Evolutionary conservation across 1,139 yeast species (phyloP).

Genomic region (Groenewaldozyma auringiensis): DNA sequence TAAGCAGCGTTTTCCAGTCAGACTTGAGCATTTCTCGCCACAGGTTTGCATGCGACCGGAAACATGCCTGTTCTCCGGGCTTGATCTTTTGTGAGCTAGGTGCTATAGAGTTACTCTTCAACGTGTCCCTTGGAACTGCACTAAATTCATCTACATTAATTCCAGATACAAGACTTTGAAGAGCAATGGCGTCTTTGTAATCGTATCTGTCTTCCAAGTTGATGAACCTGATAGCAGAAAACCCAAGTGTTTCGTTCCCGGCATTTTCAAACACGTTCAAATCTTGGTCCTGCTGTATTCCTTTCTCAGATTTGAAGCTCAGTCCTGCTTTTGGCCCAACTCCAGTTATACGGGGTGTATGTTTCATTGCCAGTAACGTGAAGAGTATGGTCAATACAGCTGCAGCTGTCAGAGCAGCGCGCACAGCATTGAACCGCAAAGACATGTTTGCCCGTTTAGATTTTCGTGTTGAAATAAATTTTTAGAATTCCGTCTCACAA

Average conservation of each 20-base stretch:
- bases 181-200: slow-evolving; percentile 4
- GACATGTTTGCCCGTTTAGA: too few species aligned
- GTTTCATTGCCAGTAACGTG: too few species aligned
- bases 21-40: slow-evolving; percentile 13
- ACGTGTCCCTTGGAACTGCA: not conserved
- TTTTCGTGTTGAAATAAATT: too few species aligned
- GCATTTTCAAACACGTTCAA: not conserved
- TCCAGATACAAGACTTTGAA: slow-evolving; percentile 3
- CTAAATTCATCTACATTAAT: not conserved
- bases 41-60: slow-evolving; percentile 12
- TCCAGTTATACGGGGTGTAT: too few species aligned
- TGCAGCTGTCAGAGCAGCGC: too few species aligned
- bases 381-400: too few species aligned
- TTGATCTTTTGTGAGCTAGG: not conserved
- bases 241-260: slow-evolving; percentile 4
- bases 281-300: too few species aligned
- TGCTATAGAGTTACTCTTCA: not conserved
- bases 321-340: too few species aligned
- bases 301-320: too few species aligned
- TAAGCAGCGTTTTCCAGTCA: slow-evolving; percentile 11
- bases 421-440: too few species aligned
- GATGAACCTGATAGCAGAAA: not conserved
- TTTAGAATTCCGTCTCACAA: too few species aligned
- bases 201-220: slow-evolving; percentile 2
- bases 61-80: slow-evolving; percentile 8